Base-by-base conservation (phyloP, 2,329 filamentous ascomycete species). In the Sarocladium brachiariae region DNA sequence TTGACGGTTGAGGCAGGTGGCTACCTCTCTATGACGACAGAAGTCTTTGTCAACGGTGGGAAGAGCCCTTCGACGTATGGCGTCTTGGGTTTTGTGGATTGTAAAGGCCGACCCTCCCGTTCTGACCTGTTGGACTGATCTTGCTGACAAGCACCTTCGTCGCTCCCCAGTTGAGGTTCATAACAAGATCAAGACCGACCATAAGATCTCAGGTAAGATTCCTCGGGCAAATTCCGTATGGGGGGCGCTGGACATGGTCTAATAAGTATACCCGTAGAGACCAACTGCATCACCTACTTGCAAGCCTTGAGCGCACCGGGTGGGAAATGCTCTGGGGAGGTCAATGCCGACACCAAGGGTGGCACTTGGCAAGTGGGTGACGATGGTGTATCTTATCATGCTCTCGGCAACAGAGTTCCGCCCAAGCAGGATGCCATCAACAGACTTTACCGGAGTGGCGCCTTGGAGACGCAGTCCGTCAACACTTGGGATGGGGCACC, bases 91-190 rank as follows among this genome's bases (percentile, higher is more conserved):
- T 56, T 53, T 46, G 55, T 56, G 2, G 47, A 56, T 34, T 56
- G 54, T 55, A 30, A 39, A n/a, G 21, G 16, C 18, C 35, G 7
- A 19, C 16, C 18, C n/a, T 39, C 21, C 35, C 23, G 4, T 39
- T 5, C 37, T 21, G 6, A 39, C 7, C 6, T 18, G 6, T 10
- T 39, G 16, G 4, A 39, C 16, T 45, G 14, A n/a, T n/a, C n/a
- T n/a, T n/a, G n/a, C n/a, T n/a, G n/a, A n/a, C n/a, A n/a, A n/a
- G n/a, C n/a, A n/a, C n/a, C n/a, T n/a, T n/a, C n/a, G n/a, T n/a
- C n/a, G n/a, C n/a, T n/a, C n/a, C n/a, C n/a, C n/a, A n/a, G n/a
- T 56, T 31, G 55, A 56, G 52, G 53, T 56, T 10, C 55, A 56
- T 41, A 56, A 56, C 50, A 56, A 56, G 52, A 50, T 53, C 34